Evolutionary conservation across 2,329 filamentous ascomycete genomes (phyloP), one percentile per base, ranked within the genome.

Genomic region (Paecilomyces fulvus): DNA sequence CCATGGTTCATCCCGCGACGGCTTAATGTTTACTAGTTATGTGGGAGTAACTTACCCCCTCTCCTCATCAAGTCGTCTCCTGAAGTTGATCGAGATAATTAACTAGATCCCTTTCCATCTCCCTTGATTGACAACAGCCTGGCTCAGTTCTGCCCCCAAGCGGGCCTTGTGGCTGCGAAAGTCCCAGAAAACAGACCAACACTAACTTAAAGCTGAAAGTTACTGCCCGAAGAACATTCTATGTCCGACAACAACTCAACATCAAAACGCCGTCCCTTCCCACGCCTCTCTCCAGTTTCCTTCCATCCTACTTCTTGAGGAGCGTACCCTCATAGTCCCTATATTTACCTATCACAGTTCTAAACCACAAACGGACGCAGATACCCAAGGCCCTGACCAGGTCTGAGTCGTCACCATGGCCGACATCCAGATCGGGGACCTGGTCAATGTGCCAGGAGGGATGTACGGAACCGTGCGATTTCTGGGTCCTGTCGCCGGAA

Each of bases 381-480:
- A 43, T 9, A 43, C 37, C 2, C n/a, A 9, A 43, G 14, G 37
- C 37, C 37, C 37, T 43, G 37, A 43, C 37, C 43, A 12, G 30
- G 17, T 53, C 23, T 37, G 30, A 21, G 49, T 20, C 25, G n/a
- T 55, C 33, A 62, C 57, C 23, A 75, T 74, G 72, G 70, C 70
- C 58, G 80, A 83, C 49, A 76, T 95, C 59, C 81, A 85, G 61
- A 80, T 94, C 46, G 92, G 92, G 62, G 92, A 96, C 69, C 72
- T 80, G 31, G 92, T 96, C 60, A 92, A 96, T 64, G 92, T 96
- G 51, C 92, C 92, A 1, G 94, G 94, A 48, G 90, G 87, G 70
- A 96, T 99, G 91, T 79, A 87, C 63, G 94, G 94, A 52, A 88
- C 84, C 1, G 86, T 97, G 63, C 92, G 89, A 70, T 99, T 96